phyloP scores from a whole-genome alignment of 805 yeast species.

The Candida ascalaphidarum region DNA sequence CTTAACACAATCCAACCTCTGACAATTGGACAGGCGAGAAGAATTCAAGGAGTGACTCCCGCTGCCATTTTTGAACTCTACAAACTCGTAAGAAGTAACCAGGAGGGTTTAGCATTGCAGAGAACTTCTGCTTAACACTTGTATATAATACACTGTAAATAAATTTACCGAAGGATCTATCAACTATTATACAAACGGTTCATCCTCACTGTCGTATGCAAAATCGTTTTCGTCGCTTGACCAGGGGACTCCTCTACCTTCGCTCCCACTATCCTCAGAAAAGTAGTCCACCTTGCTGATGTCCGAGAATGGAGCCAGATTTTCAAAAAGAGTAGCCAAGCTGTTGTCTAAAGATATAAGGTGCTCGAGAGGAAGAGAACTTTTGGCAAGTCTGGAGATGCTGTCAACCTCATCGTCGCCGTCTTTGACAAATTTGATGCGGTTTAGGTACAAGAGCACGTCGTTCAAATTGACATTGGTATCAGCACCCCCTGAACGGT shows the following conservation, averaged over 20 bases:
- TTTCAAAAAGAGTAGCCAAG: no score
- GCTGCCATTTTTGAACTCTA: constrained; percentile 81
- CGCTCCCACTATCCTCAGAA: no score
- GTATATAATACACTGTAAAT: no score
- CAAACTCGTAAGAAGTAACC: constrained; percentile 36
- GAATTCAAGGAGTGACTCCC: constrained; percentile 93
- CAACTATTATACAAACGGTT: constrained; percentile 3
- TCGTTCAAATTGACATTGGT: constrained; percentile 23
- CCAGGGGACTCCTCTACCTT: no score
- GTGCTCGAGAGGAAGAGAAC: constrained; percentile 26
- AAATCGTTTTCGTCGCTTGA: no score
- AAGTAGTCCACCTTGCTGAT: no score
- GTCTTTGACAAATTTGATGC: constrained; percentile 16
- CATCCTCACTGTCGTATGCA: no score
- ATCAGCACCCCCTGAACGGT: constrained; percentile 19
- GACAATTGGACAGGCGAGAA: constrained; percentile 90
- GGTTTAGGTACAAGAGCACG: constrained; percentile 23
- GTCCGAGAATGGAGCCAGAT: no score
- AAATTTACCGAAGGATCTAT: neutral
- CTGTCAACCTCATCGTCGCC: constrained; percentile 9
- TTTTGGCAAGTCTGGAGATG: constrained; percentile 23
- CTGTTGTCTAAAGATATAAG: constrained; percentile 24
- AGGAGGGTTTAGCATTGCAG: constrained; percentile 12
- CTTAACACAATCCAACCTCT: constrained; percentile 73
- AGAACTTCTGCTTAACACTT: constrained; percentile 1